Evolutionary conservation across 306 rosid genomes (phyloP).

Genomic region (Rosa persica): DNA sequence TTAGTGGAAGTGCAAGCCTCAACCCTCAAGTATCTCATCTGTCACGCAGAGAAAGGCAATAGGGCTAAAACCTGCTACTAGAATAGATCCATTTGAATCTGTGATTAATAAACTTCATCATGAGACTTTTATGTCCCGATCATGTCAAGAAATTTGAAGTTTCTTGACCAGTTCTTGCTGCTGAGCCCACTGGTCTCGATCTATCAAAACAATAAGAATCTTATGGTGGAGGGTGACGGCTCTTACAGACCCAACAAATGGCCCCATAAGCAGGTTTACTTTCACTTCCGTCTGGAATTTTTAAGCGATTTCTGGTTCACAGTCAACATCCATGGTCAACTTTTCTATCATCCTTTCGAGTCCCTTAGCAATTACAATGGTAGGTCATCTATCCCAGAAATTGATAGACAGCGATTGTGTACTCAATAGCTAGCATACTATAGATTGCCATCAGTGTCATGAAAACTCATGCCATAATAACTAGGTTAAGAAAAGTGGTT

Average conservation of each 20-base stretch:
- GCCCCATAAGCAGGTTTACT: no score
- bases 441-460: not conserved
- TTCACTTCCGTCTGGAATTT: not conserved
- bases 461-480: not conserved
- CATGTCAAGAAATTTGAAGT: no score
- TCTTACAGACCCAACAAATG: no score
- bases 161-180: no score
- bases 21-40: no score
- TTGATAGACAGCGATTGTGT: not conserved
- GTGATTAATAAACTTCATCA: no score
- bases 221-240: not conserved
- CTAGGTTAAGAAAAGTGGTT: not conserved
- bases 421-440: not conserved
- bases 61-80: no score
- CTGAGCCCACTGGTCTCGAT: no score
- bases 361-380: not conserved
- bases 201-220: not conserved
- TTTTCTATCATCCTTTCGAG: not conserved
- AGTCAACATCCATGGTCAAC: not conserved
- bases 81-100: no score
- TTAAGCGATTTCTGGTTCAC: not conserved
- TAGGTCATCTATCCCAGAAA: not conserved
- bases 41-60: no score
- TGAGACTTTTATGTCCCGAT: no score
- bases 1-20: no score